These are phyloP conservation scores for Pythium rhizo-oryzae DNA, from an alignment of 352 stramenopile species.

Conservation along the genomic window DNA sequence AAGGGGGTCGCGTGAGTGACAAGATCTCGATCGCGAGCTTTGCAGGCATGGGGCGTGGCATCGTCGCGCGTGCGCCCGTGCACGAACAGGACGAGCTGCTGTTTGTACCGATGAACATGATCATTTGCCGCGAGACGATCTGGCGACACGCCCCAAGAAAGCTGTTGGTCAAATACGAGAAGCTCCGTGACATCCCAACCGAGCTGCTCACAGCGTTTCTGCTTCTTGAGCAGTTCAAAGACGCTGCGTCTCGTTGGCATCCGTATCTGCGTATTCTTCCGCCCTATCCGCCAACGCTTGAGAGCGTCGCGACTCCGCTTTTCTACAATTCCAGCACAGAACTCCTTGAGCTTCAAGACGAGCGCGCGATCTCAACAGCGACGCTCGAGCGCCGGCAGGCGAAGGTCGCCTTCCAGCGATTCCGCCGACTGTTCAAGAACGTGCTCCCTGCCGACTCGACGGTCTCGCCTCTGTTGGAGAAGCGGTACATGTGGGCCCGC, in stretches of 20 bases:
- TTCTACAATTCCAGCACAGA: constrained; percentile 35
- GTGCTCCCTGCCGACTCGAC: constrained; percentile 13
- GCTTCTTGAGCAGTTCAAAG: constrained; percentile 52
- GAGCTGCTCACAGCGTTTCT: constrained; percentile 71
- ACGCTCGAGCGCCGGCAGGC: constrained; percentile 31
- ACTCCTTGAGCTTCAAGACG: constrained; percentile 48
- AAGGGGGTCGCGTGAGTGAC: constrained; percentile 19
- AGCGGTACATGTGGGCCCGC: constrained; percentile 46
- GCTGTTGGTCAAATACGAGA: constrained; percentile 40
- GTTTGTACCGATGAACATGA: constrained; percentile 25
- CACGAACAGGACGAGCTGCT: constrained; percentile 21
- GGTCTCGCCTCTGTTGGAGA: constrained; percentile 13
- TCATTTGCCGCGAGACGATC: constrained; percentile 31
- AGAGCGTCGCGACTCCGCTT: constrained; percentile 36
- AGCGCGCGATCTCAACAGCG: constrained; percentile 39
- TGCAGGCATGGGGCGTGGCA: constrained; percentile 25
- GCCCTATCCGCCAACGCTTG: constrained; percentile 7
- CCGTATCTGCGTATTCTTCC: constrained; percentile 62
- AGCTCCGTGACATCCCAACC: constrained; percentile 39
- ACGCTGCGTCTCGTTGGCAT: constrained; percentile 42
- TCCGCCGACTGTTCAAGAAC: constrained; percentile 48
- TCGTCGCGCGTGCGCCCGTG: constrained; percentile 1
- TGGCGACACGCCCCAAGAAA: constrained; percentile 4
- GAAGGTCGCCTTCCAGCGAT: constrained; percentile 42
- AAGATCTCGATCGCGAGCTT: constrained; percentile 21